Conservation (phyloP, 192 early-diverging fungal species). For the Spizellomyces sp. region DNA sequence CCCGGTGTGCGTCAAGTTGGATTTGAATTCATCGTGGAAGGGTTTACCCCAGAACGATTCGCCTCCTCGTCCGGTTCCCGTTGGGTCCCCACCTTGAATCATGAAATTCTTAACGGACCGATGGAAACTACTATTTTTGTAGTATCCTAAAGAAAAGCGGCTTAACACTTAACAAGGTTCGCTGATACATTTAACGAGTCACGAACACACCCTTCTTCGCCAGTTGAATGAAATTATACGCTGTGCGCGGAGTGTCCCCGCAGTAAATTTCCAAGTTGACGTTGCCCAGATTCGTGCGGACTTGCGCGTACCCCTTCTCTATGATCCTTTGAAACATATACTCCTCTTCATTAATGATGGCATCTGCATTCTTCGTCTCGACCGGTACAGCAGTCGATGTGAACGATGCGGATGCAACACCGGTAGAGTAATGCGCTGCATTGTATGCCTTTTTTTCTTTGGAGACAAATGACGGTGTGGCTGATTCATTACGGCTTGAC, state of each 20-base stretch:
- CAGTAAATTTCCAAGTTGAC: constrained; percentile 82
- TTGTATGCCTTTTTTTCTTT: constrained; percentile 64
- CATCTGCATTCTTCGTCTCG: constrained; percentile 69
- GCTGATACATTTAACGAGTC: neutral
- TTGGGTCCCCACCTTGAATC: constrained; percentile 94
- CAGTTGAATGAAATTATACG: constrained; percentile 91
- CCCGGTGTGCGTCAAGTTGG: constrained; percentile 69
- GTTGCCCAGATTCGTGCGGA: constrained; percentile 82
- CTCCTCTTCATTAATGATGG: constrained; percentile 78
- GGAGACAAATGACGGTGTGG: constrained; percentile 47
- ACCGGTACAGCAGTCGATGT: constrained; percentile 84
- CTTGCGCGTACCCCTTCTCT: constrained; percentile 73
- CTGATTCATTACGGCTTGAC: neutral
- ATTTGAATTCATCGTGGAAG: constrained; percentile 55
- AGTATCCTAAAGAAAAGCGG: constrained; percentile 61
- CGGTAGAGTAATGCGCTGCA: constrained; percentile 82
- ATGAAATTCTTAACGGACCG: constrained; percentile 85
- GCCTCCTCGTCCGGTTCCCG: constrained; percentile 71
- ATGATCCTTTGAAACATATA: constrained; percentile 85
- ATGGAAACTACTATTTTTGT: constrained; percentile 86
- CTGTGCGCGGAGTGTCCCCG: constrained; percentile 80
- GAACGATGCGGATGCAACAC: constrained; percentile 74
- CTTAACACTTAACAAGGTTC: neutral
- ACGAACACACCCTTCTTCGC: constrained; percentile 56
- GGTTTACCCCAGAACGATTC: constrained; percentile 79